These are phyloP conservation scores for Ceratocystis variospora DNA, from an alignment of 2,329 filamentous ascomycete genomes.

Conservation along the genomic window DNA sequence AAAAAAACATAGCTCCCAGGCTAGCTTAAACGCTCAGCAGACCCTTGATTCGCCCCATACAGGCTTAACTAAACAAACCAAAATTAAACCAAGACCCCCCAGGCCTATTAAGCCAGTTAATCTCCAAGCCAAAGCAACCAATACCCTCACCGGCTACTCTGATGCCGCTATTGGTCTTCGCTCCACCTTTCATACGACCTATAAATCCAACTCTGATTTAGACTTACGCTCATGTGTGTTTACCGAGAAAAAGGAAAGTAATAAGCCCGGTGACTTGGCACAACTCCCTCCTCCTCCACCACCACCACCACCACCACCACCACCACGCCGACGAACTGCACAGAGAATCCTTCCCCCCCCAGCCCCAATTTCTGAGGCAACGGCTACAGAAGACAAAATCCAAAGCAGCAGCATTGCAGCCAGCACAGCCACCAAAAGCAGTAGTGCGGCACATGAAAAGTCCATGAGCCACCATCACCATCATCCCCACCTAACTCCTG, in stretches of 20 bases:
- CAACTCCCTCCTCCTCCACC: constrained; percentile 24
- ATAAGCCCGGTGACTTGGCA: too few species aligned
- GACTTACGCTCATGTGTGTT: too few species aligned
- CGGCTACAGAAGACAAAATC: not conserved
- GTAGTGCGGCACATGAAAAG: too few species aligned
- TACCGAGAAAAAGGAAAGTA: too few species aligned
- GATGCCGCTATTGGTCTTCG: not conserved
- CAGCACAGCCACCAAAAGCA: not conserved
- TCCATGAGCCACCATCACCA: not conserved
- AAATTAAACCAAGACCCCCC: constrained; percentile 34
- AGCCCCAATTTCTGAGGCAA: not conserved
- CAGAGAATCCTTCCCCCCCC: constrained; percentile 17
- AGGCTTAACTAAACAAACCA: too few species aligned
- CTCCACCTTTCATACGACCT: too few species aligned
- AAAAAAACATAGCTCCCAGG: too few species aligned
- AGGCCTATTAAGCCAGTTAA: constrained; percentile 45
- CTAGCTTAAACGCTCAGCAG: too few species aligned
- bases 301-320: constrained; percentile 29
- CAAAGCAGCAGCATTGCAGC: too few species aligned
- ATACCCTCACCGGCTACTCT: constrained; percentile 22
- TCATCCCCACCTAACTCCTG: constrained; percentile 38
- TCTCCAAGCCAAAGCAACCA: constrained; percentile 28
- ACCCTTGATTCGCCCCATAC: too few species aligned
- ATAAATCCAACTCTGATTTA: too few species aligned
- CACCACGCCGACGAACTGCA: constrained; percentile 25